Conservation (phyloP, 208 protist genomes). For the Tritrichomonas foetus region DNA sequence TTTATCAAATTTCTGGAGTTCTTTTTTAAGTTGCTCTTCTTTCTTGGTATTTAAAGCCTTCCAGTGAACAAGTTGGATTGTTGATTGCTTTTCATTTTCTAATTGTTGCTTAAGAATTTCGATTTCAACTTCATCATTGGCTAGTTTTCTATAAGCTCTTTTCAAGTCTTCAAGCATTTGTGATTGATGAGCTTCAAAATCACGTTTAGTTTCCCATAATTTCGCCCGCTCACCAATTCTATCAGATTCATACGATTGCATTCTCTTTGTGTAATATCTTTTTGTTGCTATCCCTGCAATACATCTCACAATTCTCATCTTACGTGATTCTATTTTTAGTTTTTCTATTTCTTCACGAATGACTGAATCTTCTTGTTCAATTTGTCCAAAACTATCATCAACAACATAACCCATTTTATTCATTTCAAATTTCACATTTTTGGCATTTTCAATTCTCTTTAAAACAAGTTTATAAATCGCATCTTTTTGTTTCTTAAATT, state of each 20-base stretch:
- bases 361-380: neutral
- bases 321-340: neutral
- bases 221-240: neutral
- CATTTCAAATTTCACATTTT: neutral
- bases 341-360: neutral
- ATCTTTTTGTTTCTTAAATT: neutral
- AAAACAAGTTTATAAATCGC: neutral
- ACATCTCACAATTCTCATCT: neutral
- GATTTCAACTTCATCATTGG: neutral
- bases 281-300: neutral
- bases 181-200: neutral
- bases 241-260: neutral
- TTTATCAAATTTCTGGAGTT: neutral
- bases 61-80: slow-evolving; percentile 9
- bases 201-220: slow-evolving; percentile 1
- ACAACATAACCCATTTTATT: too few species aligned
- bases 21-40: neutral
- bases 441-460: neutral
- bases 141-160: neutral
- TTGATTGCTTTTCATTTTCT: neutral
- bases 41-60: slow-evolving; percentile 14
- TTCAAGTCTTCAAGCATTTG: neutral
- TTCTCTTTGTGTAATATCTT: neutral
- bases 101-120: neutral
- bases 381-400: neutral